Conservation (phyloP, 306 rosid species). For the Inga leiocalycina region DNA sequence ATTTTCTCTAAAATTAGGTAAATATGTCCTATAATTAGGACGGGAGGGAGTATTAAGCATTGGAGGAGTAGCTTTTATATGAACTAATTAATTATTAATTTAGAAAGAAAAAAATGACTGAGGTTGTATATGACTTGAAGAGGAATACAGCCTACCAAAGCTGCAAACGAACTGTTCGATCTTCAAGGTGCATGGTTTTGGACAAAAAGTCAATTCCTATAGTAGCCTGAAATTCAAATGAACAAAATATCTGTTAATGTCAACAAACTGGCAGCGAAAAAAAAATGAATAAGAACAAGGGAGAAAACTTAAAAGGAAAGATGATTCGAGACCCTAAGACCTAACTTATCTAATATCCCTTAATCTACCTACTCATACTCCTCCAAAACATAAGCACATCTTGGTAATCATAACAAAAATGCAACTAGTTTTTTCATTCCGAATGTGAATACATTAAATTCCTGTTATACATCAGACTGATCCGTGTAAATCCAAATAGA, state of each 20-base stretch:
- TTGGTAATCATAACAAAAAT: not conserved
- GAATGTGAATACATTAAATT: not conserved
- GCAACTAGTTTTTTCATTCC: not conserved
- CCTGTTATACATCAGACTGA: not conserved
- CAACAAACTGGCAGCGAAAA: constrained; percentile 25
- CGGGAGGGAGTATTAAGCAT: too few relatives aligned
- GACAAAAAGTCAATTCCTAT: constrained; percentile 84
- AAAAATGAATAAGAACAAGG: not conserved
- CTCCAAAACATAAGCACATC: not conserved
- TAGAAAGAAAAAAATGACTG: not conserved
- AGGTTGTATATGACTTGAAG: constrained; percentile 6
- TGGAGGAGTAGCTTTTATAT: not conserved
- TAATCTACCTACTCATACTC: not conserved
- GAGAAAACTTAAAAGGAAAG: not conserved
- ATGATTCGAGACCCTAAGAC: not conserved
- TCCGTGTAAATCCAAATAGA: constrained; percentile 8
- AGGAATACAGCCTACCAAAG: constrained; percentile 59
- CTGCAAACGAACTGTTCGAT: constrained; percentile 84
- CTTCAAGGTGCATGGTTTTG: constrained; percentile 85
- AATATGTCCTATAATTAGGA: too few relatives aligned
- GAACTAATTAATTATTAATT: not conserved
- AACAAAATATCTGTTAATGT: constrained; percentile 21
- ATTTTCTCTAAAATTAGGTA: too few relatives aligned
- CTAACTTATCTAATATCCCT: not conserved
- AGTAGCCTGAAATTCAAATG: constrained; percentile 61